Evolutionary conservation across 441 rosid species (phyloP).

Genomic region (Gossypium gossypioides): DNA sequence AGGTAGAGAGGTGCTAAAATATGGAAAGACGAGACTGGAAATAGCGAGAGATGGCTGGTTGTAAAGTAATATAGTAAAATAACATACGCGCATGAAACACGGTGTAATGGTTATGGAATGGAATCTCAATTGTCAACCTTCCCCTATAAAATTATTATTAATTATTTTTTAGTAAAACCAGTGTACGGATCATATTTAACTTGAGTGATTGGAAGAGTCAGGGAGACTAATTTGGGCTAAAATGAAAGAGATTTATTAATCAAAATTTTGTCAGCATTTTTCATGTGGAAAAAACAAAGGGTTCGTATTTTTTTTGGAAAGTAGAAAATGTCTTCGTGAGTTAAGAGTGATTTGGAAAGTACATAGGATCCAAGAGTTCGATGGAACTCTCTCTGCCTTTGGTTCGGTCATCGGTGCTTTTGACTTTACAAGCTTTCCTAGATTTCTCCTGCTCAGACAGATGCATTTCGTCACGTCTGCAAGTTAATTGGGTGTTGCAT

Average conservation of each 20-base stretch:
- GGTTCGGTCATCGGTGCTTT: background rate
- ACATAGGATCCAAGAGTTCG: background rate
- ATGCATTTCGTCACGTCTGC: background rate
- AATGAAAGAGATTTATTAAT: no score
- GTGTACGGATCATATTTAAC: background rate
- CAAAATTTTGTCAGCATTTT: background rate
- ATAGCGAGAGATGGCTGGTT: background rate
- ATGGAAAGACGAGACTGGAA: conserved; percentile 6
- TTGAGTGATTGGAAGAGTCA: no score
- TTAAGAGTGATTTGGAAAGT: background rate
- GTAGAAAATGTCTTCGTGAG: background rate
- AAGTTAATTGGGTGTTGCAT: no score
- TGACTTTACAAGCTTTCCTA: background rate
- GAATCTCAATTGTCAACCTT: conserved; percentile 1
- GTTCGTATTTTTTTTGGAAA: background rate
- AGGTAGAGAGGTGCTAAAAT: background rate
- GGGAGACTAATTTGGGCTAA: no score
- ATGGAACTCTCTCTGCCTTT: background rate
- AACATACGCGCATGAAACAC: conserved; percentile 17
- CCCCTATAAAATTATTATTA: background rate
- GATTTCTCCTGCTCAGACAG: background rate
- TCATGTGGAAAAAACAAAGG: background rate
- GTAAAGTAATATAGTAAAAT: background rate
- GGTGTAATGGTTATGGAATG: background rate
- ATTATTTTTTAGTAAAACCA: background rate